Conservation (phyloP, 352 stramenopile species). For the Globisporangium cylindrosporum region DNA sequence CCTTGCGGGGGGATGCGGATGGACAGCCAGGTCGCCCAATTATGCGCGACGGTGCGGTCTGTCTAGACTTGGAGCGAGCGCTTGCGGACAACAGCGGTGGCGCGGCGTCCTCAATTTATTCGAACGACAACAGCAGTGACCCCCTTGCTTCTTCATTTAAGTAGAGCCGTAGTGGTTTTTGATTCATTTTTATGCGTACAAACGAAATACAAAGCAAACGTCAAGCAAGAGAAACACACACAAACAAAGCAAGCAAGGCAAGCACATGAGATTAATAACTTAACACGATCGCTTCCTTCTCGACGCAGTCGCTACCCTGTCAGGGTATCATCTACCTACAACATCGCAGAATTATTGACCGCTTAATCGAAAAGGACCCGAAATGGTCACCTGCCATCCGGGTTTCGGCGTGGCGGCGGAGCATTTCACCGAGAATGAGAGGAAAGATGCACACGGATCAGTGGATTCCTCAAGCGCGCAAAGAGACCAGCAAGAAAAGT, state of each 20-base stretch:
- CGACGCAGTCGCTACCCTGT: neutral
- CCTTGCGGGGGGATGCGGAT: neutral
- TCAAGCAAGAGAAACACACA: slow-evolving; percentile 8
- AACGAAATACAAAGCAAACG: slow-evolving; percentile 10
- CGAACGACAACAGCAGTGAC: slow-evolving; percentile 4
- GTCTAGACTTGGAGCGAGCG: neutral
- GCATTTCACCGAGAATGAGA: neutral
- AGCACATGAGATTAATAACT: slow-evolving; percentile 1
- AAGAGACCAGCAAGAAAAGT: neutral
- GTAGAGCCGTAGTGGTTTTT: slow-evolving; percentile 14
- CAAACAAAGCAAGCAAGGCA: neutral
- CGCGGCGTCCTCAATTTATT: slow-evolving; percentile 13
- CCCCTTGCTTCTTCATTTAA: slow-evolving; percentile 6
- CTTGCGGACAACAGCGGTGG: neutral
- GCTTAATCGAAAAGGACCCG: neutral
- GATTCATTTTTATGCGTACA: slow-evolving; percentile 10
- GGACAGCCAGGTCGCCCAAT: neutral
- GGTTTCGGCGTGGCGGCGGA: neutral
- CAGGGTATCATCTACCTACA: neutral
- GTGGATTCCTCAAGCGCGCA: neutral
- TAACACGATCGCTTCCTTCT: neutral
- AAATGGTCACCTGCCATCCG: neutral
- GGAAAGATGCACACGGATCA: neutral
- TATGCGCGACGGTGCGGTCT: neutral
- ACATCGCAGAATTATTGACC: neutral